Conservation (phyloP, 1,284 basidiomycete species). For the Gymnopus androsaceus region DNA sequence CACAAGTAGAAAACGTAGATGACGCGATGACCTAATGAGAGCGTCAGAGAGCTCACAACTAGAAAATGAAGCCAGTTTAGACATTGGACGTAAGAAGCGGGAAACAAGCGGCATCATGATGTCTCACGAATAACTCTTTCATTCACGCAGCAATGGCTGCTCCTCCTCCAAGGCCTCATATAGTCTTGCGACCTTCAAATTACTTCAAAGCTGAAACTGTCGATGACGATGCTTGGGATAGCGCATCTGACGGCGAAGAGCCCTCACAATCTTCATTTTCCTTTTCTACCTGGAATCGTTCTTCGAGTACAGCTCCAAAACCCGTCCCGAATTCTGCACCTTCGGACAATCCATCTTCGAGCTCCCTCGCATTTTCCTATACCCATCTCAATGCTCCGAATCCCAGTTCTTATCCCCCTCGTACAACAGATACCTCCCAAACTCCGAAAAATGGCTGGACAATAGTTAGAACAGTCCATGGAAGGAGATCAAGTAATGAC, state of each 20-base stretch:
- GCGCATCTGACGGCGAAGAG: constrained; percentile 80
- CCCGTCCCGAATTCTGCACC: constrained; percentile 50
- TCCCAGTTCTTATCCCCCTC: constrained; percentile 73
- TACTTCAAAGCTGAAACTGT: constrained; percentile 67
- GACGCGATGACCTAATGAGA: too few species aligned
- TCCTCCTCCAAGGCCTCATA: constrained; percentile 76
- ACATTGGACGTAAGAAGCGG: constrained; percentile 15
- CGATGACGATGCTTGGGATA: constrained; percentile 91
- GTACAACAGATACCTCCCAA: constrained; percentile 40
- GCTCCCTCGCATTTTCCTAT: constrained; percentile 77
- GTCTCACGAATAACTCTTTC: not conserved
- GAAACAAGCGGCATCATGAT: not conserved
- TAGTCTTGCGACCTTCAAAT: constrained; percentile 59
- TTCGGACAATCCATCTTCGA: constrained; percentile 57
- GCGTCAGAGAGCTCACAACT: constrained; percentile 90
- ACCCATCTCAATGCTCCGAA: constrained; percentile 78
- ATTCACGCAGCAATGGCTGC: constrained; percentile 47
- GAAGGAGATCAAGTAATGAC: constrained; percentile 16
- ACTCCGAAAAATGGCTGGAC: constrained; percentile 70
- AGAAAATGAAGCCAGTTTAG: constrained; percentile 47
- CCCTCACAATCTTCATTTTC: constrained; percentile 51
- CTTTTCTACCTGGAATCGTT: constrained; percentile 47
- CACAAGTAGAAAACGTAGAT: too few species aligned
- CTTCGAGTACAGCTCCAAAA: constrained; percentile 53
- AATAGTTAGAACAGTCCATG: constrained; percentile 57